These are phyloP conservation scores for Euclidium syriacum DNA, from an alignment of 345 rosid species.

Conservation along the genomic window DNA sequence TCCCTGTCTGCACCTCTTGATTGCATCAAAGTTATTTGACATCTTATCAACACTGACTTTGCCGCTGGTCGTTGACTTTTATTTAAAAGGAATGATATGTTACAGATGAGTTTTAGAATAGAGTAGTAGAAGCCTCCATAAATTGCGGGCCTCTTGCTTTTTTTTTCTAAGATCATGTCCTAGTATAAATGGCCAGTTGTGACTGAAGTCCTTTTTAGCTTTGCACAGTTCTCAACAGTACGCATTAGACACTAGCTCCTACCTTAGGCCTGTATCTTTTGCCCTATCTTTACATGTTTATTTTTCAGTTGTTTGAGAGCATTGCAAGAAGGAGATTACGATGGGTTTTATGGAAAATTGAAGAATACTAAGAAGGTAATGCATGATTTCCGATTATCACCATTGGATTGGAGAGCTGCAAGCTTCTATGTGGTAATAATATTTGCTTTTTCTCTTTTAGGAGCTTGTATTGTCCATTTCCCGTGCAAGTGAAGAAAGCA, in stretches of 20 bases:
- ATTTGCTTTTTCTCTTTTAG: slow-evolving; percentile 32
- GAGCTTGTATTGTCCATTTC: slow-evolving; percentile 74
- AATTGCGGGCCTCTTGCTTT: slow-evolving; percentile 2
- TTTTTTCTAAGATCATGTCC: background rate
- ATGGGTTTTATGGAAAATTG: slow-evolving; percentile 58
- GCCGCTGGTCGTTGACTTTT: background rate
- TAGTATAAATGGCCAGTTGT: slow-evolving; percentile 5
- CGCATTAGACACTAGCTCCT: slow-evolving; percentile 1
- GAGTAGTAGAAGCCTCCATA: background rate
- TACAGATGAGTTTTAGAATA: slow-evolving; percentile 8
- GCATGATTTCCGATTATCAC: slow-evolving; percentile 10
- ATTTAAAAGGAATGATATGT: background rate
- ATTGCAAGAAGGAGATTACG: slow-evolving; percentile 74
- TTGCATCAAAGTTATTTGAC: slow-evolving; percentile 6
- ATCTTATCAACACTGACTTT: background rate
- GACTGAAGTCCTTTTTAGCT: background rate
- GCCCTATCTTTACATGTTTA: slow-evolving; percentile 15
- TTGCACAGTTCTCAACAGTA: background rate
- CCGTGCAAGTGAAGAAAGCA: slow-evolving; percentile 86
- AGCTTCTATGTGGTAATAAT: background rate
- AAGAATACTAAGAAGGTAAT: slow-evolving; percentile 70
- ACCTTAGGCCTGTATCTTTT: background rate
- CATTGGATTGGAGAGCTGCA: slow-evolving; percentile 6
- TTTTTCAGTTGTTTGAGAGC: slow-evolving; percentile 75
- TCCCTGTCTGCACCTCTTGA: slow-evolving; percentile 10